Percentiles rank a stretch among this genome's conserved stretches.
Evolutionary conservation across 176 grass and related monocot genomes (phyloP).

Genomic region (Poa annua): DNA sequence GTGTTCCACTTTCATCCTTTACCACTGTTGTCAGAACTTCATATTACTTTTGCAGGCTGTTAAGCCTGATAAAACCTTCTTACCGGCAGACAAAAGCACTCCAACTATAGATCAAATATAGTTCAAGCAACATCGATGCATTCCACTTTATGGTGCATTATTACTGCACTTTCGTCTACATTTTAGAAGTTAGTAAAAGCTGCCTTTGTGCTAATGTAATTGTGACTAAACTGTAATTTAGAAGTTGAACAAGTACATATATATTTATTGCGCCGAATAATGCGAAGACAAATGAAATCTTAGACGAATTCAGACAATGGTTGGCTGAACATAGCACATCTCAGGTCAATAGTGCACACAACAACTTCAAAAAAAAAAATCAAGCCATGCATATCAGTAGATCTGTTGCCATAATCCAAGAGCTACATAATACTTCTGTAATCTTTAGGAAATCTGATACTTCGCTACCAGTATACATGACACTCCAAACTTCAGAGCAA

Average conservation of each 20-base stretch:
- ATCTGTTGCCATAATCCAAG: not conserved
- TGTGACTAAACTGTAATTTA: not conserved
- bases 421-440: not conserved
- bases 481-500: not conserved
- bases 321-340: not conserved
- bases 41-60: not conserved
- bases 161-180: not conserved
- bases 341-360: not conserved
- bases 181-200: constrained; percentile 1
- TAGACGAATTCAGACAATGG: not conserved
- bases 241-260: not conserved
- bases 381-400: not conserved
- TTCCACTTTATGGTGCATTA: not conserved
- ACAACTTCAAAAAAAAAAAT: not conserved
- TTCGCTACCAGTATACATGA: not conserved
- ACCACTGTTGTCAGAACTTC: not conserved
- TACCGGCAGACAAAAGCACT: not conserved
- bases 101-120: not conserved
- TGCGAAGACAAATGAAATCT: not conserved
- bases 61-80: not conserved
- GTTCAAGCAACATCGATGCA: constrained; percentile 1
- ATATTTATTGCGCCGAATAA: not conserved
- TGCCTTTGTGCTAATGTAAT: not conserved
- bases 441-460: not conserved
- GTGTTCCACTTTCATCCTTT: not conserved